phyloP scores from a whole-genome alignment of 805 yeast species.

The Teunomyces stri region DNA sequence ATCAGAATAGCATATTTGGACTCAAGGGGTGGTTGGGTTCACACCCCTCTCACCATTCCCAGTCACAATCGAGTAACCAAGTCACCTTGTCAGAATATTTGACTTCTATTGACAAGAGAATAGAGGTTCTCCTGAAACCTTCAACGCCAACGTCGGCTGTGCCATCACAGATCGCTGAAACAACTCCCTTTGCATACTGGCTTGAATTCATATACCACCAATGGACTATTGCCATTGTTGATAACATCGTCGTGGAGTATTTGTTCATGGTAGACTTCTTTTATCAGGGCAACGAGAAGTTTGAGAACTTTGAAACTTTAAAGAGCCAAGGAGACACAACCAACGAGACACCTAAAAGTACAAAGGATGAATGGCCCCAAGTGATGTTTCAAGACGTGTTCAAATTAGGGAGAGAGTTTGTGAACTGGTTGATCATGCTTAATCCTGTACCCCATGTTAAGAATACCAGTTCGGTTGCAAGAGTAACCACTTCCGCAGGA shows the following conservation, averaged over 20 bases:
- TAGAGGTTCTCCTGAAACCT: slow-evolving; percentile 45
- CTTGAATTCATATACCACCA: slow-evolving; percentile 72
- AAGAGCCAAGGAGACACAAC: slow-evolving; percentile 9
- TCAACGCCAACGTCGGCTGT: slow-evolving; percentile 62
- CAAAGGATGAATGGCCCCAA: slow-evolving; percentile 30
- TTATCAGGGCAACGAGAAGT: slow-evolving; percentile 41
- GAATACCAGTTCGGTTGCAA: slow-evolving; percentile 16
- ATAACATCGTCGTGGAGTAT: slow-evolving; percentile 76
- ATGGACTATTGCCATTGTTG: slow-evolving; percentile 69
- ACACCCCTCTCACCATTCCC: slow-evolving; percentile 1
- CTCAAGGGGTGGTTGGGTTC: slow-evolving; percentile 25
- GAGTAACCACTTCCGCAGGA: slow-evolving; percentile 9
- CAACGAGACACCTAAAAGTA: not conserved
- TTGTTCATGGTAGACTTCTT: slow-evolving; percentile 72
- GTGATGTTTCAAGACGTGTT: slow-evolving; percentile 37
- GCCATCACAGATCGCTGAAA: slow-evolving; percentile 83
- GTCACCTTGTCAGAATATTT: slow-evolving; percentile 50
- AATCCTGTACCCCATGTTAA: slow-evolving; percentile 17
- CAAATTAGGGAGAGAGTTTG: slow-evolving; percentile 45
- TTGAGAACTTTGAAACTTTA: slow-evolving; percentile 19
- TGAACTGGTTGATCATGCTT: slow-evolving; percentile 46
- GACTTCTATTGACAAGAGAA: slow-evolving; percentile 53
- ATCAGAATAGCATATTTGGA: slow-evolving; percentile 21
- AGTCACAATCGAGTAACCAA: slow-evolving; percentile 7
- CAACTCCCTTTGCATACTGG: slow-evolving; percentile 62